These are phyloP conservation scores for Platanthera zijinensis DNA, from an alignment of 106 monocot species.

Conservation along the genomic window DNA sequence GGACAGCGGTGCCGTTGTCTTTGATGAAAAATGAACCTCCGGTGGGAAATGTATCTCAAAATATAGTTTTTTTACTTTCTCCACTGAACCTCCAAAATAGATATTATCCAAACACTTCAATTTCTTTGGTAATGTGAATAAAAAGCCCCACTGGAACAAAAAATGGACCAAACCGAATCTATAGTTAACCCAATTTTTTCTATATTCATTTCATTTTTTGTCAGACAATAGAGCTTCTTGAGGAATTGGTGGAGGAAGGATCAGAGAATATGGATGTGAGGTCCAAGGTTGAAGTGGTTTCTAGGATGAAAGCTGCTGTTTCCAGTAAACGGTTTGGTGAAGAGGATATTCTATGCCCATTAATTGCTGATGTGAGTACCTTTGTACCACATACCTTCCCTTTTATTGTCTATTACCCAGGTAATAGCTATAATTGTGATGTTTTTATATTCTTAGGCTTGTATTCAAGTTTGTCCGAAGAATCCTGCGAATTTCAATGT, in stretches of 20 bases:
- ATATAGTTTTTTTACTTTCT: too few species aligned
- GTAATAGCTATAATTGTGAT: neutral
- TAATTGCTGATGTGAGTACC: conserved; percentile 81
- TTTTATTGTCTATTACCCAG: neutral
- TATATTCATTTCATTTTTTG: neutral
- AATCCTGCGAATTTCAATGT: conserved; percentile 91
- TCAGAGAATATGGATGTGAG: conserved; percentile 91
- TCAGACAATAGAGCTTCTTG: conserved; percentile 60
- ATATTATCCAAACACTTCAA: too few species aligned
- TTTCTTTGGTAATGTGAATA: too few species aligned
- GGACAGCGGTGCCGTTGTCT: too few species aligned
- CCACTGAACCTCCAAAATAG: too few species aligned
- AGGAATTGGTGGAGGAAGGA: conserved; percentile 75
- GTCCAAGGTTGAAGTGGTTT: conserved; percentile 84
- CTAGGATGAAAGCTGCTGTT: conserved; percentile 82
- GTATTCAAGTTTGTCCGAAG: conserved; percentile 98
- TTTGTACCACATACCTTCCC: neutral
- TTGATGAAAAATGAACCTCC: too few species aligned
- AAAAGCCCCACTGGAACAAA: too few species aligned
- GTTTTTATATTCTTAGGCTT: conserved; percentile 43
- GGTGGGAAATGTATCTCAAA: too few species aligned
- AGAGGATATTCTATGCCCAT: conserved; percentile 88
- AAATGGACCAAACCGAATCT: too few species aligned
- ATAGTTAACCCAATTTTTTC: neutral
- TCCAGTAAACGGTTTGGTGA: conserved; percentile 96